Conservation (phyloP, 169 alveolate genomes). For the Plasmodium gaboni region DNA sequence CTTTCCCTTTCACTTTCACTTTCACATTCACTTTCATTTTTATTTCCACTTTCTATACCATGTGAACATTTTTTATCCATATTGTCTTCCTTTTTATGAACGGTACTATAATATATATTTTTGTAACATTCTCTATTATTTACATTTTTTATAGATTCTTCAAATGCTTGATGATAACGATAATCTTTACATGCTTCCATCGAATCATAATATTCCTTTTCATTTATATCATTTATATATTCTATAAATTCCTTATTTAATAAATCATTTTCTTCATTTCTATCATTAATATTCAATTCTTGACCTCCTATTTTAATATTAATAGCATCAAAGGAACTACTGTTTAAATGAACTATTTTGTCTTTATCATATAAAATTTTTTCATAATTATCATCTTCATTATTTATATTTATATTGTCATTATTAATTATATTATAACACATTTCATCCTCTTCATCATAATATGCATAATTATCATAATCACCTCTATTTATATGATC, state of each 20-base stretch:
- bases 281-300: too few relatives aligned
- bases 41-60: neutral
- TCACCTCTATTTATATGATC: neutral
- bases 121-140: too few relatives aligned
- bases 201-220: too few relatives aligned
- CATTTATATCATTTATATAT: too few relatives aligned
- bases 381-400: neutral
- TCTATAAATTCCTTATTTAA: too few relatives aligned
- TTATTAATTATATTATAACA: neutral
- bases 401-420: neutral
- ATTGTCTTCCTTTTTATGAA: conserved; percentile 1
- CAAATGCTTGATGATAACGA: too few relatives aligned
- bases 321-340: conserved; percentile 2
- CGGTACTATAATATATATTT: neutral
- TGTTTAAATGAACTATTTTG: neutral
- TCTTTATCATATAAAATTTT: neutral
- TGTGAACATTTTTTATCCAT: conserved; percentile 20
- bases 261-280: too few relatives aligned
- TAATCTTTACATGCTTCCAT: too few relatives aligned
- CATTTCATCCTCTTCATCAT: neutral
- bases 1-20: neutral
- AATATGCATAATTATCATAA: neutral
- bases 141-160: too few relatives aligned
- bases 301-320: neutral
- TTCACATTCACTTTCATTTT: neutral